Base-by-base conservation (phyloP, 139 green algal genomes). In the Desmodesmus armatus region DNA sequence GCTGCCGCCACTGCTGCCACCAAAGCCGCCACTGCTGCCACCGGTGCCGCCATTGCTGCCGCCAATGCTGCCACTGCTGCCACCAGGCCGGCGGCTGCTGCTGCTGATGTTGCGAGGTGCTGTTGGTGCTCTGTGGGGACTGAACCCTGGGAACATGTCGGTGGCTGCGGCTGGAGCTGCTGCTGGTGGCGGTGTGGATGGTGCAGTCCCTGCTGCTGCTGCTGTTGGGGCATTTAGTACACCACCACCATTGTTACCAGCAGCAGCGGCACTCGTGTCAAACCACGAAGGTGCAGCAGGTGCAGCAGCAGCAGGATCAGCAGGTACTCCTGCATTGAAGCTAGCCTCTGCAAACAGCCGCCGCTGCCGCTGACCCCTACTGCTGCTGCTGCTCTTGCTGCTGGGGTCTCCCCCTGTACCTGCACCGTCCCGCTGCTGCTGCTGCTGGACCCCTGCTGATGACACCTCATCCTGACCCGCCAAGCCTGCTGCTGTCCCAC, bases 91-190 rank as follows among this genome's bases (percentile, higher is more conserved):
- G 37, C 27, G 17, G 41, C 27, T 37, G 39, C n/a, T 53, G 70
- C 70, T 13, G 27, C 39, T 37, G 41, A 62, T 41, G 43, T 29
- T 39, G 6, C 53, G 43, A 41, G 37, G 27, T 25, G 17, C 25
- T 1, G 29, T 44, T 5, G 49, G 72, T 3, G 76, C 37, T 29
- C 43, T 72, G 76, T 82, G 76, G 37, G 76, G 76, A 29, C 76
- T 82, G 55, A 82, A 82, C 5, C 76, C 76, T n/a, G 76, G 76
- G 37, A 82, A 82, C 29, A 5, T 9, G 9, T 5, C 27, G 7
- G 4, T 72, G 63, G 31, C 63, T 44, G 63, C 63, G 5, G 63
- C 66, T 35, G 29, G 66, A 1, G 35, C 33, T 74, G 66, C 60
- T 69, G 35, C 65, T 31, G 65, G 33, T 49, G 65, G 31, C n/a